Percentiles rank a stretch among this genome's conserved stretches.
phyloP scores from a whole-genome alignment of 176 grass and related monocot species.

The Bromus sterilis region DNA sequence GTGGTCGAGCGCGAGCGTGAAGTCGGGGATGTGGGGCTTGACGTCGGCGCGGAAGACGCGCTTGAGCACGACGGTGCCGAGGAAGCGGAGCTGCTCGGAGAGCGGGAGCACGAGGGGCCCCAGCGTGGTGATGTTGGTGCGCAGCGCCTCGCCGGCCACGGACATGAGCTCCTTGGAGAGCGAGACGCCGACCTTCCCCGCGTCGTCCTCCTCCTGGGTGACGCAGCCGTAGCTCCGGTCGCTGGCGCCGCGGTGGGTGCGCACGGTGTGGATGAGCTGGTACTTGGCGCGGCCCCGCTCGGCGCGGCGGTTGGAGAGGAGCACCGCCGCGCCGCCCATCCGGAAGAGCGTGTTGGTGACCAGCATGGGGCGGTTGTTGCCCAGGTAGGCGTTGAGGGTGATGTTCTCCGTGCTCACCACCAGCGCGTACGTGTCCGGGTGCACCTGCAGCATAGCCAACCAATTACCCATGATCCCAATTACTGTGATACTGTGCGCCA shows the following conservation, averaged over 20 bases:
- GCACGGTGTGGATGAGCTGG: slow-evolving; percentile 10
- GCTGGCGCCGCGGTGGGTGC: slow-evolving; percentile 4
- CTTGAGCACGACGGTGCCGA: slow-evolving; percentile 7
- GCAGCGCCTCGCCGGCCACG: slow-evolving; percentile 1
- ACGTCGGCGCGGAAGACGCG: background rate
- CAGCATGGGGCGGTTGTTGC: slow-evolving; percentile 51
- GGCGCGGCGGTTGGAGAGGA: background rate
- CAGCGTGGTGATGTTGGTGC: background rate
- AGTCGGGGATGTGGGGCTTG: slow-evolving; percentile 65
- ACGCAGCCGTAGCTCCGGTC: slow-evolving; percentile 5
- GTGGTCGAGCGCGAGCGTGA: slow-evolving; percentile 69
- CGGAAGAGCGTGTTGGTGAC: slow-evolving; percentile 13
- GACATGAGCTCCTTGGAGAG: slow-evolving; percentile 16
- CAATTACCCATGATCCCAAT: too few relatives aligned
- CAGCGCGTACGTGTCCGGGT: slow-evolving; percentile 43
- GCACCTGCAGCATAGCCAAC: slow-evolving; percentile 28
- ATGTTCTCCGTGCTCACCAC: slow-evolving; percentile 70
- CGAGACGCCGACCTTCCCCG: background rate
- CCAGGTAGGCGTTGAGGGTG: slow-evolving; percentile 46
- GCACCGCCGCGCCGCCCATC: slow-evolving; percentile 1
- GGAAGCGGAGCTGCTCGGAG: slow-evolving; percentile 14
- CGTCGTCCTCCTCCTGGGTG: background rate
- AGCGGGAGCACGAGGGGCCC: background rate
- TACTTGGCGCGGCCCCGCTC: background rate
- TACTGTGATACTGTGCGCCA: background rate